A percentile compares a stretch with the other conserved stretches of the same genome.
Conservation (phyloP, 2,329 filamentous ascomycete species). For the Colletotrichum simmondsii region DNA sequence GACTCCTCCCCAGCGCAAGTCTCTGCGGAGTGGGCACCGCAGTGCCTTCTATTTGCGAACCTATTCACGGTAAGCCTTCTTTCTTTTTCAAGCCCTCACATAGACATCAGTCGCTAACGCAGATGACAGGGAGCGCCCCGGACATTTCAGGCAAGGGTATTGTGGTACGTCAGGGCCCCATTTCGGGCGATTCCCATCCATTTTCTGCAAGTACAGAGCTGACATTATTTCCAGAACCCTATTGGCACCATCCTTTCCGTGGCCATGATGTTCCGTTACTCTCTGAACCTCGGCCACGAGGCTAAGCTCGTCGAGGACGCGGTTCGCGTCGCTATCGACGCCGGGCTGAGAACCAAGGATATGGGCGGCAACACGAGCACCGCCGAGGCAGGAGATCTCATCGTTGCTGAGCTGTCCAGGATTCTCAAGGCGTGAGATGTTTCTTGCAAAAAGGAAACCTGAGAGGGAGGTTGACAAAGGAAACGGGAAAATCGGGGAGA, state of each 20-base stretch:
- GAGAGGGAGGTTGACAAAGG: no score
- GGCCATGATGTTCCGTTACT: constrained; percentile 97
- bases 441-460: no score
- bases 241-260: constrained; percentile 91
- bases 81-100: no score
- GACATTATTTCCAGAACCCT: constrained; percentile 56
- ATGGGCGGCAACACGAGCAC: no score
- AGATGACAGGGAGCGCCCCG: constrained; percentile 79
- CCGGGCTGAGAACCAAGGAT: constrained; percentile 52
- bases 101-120: neutral
- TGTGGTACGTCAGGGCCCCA: constrained; percentile 54
- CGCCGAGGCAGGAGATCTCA: no score
- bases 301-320: constrained; percentile 84
- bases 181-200: no score
- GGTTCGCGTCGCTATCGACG: constrained; percentile 82
- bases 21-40: no score
- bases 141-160: constrained; percentile 93
- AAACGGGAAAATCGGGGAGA: no score
- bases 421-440: no score
- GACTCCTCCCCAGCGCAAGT: constrained; percentile 88
- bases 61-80: constrained; percentile 81
- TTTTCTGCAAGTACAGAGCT: no score
- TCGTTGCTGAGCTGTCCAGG: no score
- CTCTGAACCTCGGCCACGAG: constrained; percentile 81
- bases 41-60: constrained; percentile 79